Percentiles rank a stretch among this genome's conserved stretches.
These are phyloP conservation scores for Candida chauliodis DNA, from an alignment of 805 yeast genomes.

Conservation along the genomic window DNA sequence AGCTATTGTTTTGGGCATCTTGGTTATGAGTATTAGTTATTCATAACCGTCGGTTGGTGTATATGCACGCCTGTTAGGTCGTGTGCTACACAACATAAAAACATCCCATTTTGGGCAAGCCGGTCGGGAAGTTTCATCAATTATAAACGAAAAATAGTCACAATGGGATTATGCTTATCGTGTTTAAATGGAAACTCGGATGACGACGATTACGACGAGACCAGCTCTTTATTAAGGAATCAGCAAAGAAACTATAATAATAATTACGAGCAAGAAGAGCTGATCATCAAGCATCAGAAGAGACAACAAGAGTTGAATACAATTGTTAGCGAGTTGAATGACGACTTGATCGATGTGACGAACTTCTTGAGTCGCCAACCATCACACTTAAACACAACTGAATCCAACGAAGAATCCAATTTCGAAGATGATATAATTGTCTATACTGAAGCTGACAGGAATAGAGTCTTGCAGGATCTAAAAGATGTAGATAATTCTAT, in stretches of 20 bases:
- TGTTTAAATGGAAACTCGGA: conserved; percentile 35
- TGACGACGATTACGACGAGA: conserved; percentile 38
- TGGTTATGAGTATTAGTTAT: too few species aligned
- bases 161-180: conserved; percentile 49
- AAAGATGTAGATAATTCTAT: conserved; percentile 15
- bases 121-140: too few species aligned
- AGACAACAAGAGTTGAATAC: conserved; percentile 45
- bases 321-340: conserved; percentile 43
- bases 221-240: conserved; percentile 30
- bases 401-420: conserved; percentile 8
- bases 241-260: conserved; percentile 26
- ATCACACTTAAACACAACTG: conserved; percentile 3
- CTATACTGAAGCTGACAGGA: conserved; percentile 21
- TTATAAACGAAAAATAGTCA: background rate
- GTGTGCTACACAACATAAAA: too few species aligned
- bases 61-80: too few species aligned
- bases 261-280: conserved; percentile 35
- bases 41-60: too few species aligned
- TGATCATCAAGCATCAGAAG: conserved; percentile 35
- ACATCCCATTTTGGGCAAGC: too few species aligned
- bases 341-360: conserved; percentile 35
- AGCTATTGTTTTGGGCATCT: too few species aligned
- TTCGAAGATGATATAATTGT: conserved; percentile 10
- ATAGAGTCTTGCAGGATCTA: conserved; percentile 19
- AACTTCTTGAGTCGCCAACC: conserved; percentile 25